Evolutionary conservation across 805 yeast genomes (phyloP).

Genomic region (Saccharomyces eubayanus): DNA sequence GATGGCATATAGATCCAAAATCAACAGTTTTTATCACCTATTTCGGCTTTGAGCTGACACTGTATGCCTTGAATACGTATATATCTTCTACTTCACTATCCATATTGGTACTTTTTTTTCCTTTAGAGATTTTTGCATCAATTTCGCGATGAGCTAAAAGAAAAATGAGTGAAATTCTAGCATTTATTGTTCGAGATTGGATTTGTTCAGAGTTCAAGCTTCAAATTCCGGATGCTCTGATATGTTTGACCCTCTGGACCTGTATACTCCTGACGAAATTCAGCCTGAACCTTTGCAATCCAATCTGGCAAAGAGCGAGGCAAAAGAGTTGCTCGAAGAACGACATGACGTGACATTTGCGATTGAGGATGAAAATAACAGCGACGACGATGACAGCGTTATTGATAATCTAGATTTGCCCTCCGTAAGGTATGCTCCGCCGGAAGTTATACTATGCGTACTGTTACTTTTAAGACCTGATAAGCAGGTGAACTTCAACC

Average conservation of each 20-base stretch:
- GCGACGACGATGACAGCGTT: conserved; percentile 26
- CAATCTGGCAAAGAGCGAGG: neutral
- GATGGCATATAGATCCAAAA: neutral
- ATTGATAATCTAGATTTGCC: conserved; percentile 58
- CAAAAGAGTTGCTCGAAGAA: neutral
- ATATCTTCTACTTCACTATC: neutral
- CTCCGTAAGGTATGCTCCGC: conserved; percentile 38
- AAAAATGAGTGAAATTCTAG: neutral
- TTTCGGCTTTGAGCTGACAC: neutral
- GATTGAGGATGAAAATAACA: conserved; percentile 1
- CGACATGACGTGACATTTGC: neutral
- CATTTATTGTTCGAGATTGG: neutral
- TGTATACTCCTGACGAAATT: conserved; percentile 23
- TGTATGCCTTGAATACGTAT: neutral
- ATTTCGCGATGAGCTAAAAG: conserved; percentile 1
- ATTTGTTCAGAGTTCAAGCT: neutral
- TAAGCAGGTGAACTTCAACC: conserved; percentile 43
- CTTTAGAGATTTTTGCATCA: neutral
- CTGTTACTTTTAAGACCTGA: conserved; percentile 43
- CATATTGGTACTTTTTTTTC: neutral
- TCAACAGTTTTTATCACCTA: neutral
- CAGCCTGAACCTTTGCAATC: neutral
- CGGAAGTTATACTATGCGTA: conserved; percentile 36
- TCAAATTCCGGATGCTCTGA: neutral
- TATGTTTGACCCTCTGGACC: conserved; percentile 33